Evolutionary conservation across 257 asterid species (phyloP).

Genomic region (Solanum sitiens): DNA sequence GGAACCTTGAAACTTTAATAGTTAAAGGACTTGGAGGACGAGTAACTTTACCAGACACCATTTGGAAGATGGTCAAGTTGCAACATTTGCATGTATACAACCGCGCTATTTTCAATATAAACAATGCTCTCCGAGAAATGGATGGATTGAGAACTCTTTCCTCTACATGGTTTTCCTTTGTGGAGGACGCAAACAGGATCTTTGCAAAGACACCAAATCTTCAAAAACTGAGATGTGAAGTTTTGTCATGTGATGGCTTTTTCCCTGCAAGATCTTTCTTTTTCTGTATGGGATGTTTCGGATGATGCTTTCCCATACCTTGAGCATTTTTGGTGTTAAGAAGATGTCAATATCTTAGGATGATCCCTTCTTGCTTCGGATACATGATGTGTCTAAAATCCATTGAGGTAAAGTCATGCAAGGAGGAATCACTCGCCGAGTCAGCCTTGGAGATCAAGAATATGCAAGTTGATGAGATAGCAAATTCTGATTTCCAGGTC

Average conservation of each 20-base stretch:
- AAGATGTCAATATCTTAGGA: neutral
- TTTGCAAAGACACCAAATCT: neutral
- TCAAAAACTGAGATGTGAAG: neutral
- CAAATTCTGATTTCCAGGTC: neutral
- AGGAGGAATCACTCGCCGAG: neutral
- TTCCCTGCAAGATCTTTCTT: neutral
- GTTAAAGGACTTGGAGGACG: neutral
- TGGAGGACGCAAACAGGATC: neutral
- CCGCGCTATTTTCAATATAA: neutral
- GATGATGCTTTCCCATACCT: neutral
- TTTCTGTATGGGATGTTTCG: neutral
- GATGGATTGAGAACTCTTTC: neutral
- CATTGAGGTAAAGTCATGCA: neutral
- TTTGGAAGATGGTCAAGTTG: neutral
- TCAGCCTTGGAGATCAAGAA: neutral
- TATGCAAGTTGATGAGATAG: neutral
- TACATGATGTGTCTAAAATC: neutral
- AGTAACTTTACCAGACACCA: neutral
- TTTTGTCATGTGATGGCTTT: neutral
- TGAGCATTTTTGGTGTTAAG: neutral
- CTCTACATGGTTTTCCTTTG: neutral
- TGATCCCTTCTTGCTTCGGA: neutral
- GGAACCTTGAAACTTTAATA: neutral
- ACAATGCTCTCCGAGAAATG: neutral
- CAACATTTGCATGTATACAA: neutral